Conservation (phyloP, 2,329 filamentous ascomycete genomes). For the Lojkania enalia region DNA sequence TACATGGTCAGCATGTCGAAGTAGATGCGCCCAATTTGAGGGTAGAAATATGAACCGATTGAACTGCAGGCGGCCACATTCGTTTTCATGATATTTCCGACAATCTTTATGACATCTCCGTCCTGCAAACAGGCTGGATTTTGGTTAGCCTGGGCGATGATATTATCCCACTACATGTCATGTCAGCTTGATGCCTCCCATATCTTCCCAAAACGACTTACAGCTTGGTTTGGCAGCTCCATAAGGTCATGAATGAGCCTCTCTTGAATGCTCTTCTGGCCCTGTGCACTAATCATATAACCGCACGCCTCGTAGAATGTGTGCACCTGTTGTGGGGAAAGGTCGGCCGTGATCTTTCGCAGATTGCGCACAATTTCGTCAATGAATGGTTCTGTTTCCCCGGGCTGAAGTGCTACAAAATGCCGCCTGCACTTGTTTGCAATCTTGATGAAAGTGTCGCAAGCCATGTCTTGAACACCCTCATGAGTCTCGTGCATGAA, state of each 20-base stretch:
- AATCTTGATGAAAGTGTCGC: constrained; percentile 99
- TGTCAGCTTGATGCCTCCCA: background rate
- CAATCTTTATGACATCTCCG: constrained; percentile 93
- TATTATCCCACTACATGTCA: constrained; percentile 77
- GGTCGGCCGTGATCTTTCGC: constrained; percentile 91
- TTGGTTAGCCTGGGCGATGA: constrained; percentile 84
- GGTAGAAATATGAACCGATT: constrained; percentile 96
- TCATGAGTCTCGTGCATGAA: constrained; percentile 99
- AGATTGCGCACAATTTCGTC: constrained; percentile 97
- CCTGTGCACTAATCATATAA: constrained; percentile 98
- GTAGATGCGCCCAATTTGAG: constrained; percentile 96
- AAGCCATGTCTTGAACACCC: constrained; percentile 99
- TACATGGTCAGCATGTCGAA: constrained; percentile 99
- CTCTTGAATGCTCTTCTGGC: constrained; percentile 92
- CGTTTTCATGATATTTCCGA: constrained; percentile 99
- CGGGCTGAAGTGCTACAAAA: constrained; percentile 93
- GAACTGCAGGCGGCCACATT: constrained; percentile 98
- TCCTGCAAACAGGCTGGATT: constrained; percentile 89
- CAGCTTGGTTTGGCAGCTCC: constrained; percentile 84
- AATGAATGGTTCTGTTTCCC: constrained; percentile 94
- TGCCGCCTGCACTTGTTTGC: constrained; percentile 97
- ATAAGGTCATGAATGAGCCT: constrained; percentile 88
- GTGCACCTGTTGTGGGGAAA: constrained; percentile 95
- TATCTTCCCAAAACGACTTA: constrained; percentile 28
- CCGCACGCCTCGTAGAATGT: constrained; percentile 99